Conservation (phyloP, 768 basidiomycete species). For the Cubamyces lactineus region DNA sequence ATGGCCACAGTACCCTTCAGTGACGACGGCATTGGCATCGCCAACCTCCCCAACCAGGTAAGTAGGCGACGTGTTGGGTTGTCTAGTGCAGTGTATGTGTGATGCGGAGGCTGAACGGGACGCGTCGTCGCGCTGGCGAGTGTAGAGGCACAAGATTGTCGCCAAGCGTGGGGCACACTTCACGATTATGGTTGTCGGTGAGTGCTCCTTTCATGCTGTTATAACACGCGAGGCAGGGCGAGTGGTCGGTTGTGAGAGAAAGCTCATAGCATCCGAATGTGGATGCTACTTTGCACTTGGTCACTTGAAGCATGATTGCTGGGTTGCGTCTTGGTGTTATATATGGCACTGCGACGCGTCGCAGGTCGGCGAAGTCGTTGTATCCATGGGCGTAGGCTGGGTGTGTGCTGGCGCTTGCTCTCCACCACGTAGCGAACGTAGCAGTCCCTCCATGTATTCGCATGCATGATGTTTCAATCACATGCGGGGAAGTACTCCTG, state of each 20-base stretch:
- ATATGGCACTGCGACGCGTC: too few relatives aligned
- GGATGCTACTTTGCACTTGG: neutral
- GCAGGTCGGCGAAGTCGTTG: too few relatives aligned
- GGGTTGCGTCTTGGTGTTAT: too few relatives aligned
- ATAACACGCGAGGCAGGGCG: too few relatives aligned
- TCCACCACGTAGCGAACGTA: too few relatives aligned
- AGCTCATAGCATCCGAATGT: neutral
- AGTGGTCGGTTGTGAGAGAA: neutral
- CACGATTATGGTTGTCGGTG: constrained; percentile 99
- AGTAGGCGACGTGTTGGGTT: constrained; percentile 30
- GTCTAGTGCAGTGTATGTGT: neutral
- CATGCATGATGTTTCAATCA: too few relatives aligned
- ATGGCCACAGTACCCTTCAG: constrained; percentile 36
- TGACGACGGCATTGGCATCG: constrained; percentile 90
- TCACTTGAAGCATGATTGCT: too few relatives aligned
- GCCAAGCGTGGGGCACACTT: constrained; percentile 97
- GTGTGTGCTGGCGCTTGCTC: too few relatives aligned
- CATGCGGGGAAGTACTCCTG: too few relatives aligned
- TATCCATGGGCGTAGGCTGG: too few relatives aligned
- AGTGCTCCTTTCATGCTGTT: constrained; percentile 34
- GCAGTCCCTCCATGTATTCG: too few relatives aligned
- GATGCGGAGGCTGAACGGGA: constrained; percentile 13
- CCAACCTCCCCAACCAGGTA: constrained; percentile 98
- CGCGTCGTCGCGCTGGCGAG: constrained; percentile 4
- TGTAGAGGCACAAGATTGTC: constrained; percentile 97